Conservation (phyloP, 768 basidiomycete genomes). For the Boletus subcaerulescens region DNA sequence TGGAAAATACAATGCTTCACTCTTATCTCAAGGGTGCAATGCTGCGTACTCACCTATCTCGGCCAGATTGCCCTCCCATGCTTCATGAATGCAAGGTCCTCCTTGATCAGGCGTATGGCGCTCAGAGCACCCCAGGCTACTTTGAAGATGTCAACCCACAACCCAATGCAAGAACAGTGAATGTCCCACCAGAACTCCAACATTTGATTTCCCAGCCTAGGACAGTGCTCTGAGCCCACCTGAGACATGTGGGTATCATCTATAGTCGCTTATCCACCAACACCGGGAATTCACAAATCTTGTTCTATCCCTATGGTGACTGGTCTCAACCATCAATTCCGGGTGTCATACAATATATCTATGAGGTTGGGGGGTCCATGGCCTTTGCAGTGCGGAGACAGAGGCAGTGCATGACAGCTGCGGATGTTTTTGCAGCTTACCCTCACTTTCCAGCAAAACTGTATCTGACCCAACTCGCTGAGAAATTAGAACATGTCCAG, state of each 20-base stretch:
- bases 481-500: background rate
- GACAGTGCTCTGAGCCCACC: background rate
- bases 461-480: background rate
- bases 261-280: too few relatives aligned
- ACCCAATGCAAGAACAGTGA: too few relatives aligned
- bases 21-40: conserved; percentile 14
- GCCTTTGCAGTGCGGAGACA: conserved; percentile 8
- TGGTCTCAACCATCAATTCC: background rate
- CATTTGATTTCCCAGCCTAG: too few relatives aligned
- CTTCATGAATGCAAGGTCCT: conserved; percentile 18
- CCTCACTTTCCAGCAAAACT: background rate
- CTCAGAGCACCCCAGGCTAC: too few relatives aligned
- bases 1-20: conserved; percentile 9
- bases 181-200: too few relatives aligned
- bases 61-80: conserved; percentile 12
- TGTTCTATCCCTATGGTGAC: too few relatives aligned
- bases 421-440: background rate
- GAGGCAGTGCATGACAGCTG: too few relatives aligned
- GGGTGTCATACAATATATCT: conserved; percentile 15
- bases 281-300: too few relatives aligned
- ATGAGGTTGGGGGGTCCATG: background rate
- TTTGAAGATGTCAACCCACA: too few relatives aligned
- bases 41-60: conserved; percentile 13
- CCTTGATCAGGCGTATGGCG: conserved; percentile 15
- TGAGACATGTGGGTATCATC: background rate